These are phyloP conservation scores for Candida mattraensis DNA, from an alignment of 805 yeast species.

Conservation along the genomic window DNA sequence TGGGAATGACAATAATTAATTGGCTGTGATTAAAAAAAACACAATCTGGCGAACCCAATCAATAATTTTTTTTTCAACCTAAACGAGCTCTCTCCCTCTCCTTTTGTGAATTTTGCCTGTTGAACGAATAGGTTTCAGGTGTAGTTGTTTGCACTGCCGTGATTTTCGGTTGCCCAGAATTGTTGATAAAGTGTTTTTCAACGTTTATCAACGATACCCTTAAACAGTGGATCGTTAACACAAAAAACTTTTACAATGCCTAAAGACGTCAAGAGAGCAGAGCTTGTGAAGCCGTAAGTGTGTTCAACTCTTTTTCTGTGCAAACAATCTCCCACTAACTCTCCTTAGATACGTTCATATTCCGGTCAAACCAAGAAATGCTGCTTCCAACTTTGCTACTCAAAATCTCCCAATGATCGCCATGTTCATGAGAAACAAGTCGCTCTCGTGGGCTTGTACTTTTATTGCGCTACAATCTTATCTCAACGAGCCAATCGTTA, in stretches of 20 bases:
- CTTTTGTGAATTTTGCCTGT: slow-evolving; percentile 1
- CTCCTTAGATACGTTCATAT: slow-evolving; percentile 43
- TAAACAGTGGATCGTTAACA: too few species aligned
- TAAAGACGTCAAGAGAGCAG: slow-evolving; percentile 32
- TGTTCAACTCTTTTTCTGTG: not conserved
- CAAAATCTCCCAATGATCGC: slow-evolving; percentile 64
- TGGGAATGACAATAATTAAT: too few species aligned
- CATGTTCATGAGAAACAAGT: slow-evolving; percentile 57
- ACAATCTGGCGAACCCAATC: slow-evolving; percentile 10
- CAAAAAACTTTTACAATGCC: slow-evolving; percentile 22
- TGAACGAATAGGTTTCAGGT: slow-evolving; percentile 1
- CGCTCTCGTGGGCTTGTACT: slow-evolving; percentile 54
- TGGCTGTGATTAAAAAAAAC: slow-evolving; percentile 4
- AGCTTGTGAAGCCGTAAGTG: slow-evolving; percentile 30
- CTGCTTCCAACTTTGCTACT: slow-evolving; percentile 46
- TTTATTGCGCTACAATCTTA: slow-evolving; percentile 52
- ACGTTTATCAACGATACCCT: too few species aligned
- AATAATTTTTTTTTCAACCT: slow-evolving; percentile 10
- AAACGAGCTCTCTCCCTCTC: slow-evolving; percentile 8
- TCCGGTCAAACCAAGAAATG: slow-evolving; percentile 46
- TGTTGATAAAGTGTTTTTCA: not conserved
- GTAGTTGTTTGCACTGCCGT: not conserved
- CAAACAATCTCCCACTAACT: slow-evolving; percentile 3
- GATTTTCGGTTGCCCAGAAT: not conserved
- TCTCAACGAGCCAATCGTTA: slow-evolving; percentile 39